Conservation (phyloP, 345 rosid genomes). For the Clarkia xantiana region DNA sequence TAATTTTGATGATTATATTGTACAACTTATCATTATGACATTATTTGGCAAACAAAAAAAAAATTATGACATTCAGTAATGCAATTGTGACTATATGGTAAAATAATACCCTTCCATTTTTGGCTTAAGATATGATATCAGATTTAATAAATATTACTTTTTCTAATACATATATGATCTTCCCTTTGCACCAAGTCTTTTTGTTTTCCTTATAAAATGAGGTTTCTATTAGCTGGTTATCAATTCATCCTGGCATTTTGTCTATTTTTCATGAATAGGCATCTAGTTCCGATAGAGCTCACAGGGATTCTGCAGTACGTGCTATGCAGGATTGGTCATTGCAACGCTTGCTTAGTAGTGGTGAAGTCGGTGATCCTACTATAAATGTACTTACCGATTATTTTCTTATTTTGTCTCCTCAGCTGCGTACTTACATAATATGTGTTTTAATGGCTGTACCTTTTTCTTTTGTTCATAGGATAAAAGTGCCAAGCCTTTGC, state of each 20-base stretch:
- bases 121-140: no score
- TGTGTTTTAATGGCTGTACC: not conserved
- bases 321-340: constrained; percentile 82
- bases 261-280: constrained; percentile 21
- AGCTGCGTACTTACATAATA: not conserved
- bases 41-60: no score
- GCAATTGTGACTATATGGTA: no score
- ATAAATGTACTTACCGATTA: constrained; percentile 26
- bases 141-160: no score
- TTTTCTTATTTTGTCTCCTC: not conserved
- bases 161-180: no score
- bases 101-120: no score
- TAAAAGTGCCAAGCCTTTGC: constrained; percentile 23
- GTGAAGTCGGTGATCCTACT: constrained; percentile 43
- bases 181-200: no score
- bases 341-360: constrained; percentile 38
- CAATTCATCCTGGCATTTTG: constrained; percentile 3
- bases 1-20: no score
- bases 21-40: no score
- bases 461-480: constrained; percentile 23
- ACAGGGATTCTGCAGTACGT: constrained; percentile 65
- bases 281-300: constrained; percentile 40
- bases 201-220: no score
- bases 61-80: no score
- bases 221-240: constrained; percentile 2